Evolutionary conservation across 1,284 basidiomycete genomes (phyloP).

Genomic region (Trametes sp.): DNA sequence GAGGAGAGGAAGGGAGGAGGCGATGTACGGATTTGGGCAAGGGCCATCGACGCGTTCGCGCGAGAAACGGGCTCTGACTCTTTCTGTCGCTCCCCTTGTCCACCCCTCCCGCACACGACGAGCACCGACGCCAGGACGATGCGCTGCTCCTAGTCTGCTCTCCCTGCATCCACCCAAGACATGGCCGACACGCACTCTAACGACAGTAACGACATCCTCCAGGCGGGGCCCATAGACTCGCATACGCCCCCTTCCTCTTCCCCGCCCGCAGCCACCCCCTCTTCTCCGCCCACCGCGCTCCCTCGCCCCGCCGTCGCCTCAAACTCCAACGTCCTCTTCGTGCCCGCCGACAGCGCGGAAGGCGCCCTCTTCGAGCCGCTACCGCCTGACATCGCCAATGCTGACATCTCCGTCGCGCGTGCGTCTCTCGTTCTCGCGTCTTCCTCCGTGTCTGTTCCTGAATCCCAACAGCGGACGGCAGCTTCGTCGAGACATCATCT

Average conservation of each 20-base stretch:
- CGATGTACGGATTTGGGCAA: constrained; percentile 28
- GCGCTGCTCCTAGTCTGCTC: constrained; percentile 20
- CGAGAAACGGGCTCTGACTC: constrained; percentile 19
- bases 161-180: constrained; percentile 13
- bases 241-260: constrained; percentile 17
- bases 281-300: constrained; percentile 26
- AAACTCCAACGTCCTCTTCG: constrained; percentile 19
- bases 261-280: constrained; percentile 20
- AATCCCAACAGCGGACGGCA: constrained; percentile 55
- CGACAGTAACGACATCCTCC: constrained; percentile 26
- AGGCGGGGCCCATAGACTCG: neutral
- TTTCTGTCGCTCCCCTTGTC: constrained; percentile 27
- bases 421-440: constrained; percentile 41
- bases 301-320: constrained; percentile 25
- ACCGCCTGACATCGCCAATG: constrained; percentile 59
- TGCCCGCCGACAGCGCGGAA: constrained; percentile 19
- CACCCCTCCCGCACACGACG: constrained; percentile 15
- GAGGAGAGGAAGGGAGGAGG: neutral
- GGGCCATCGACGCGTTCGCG: constrained; percentile 22
- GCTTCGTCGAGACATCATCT: constrained; percentile 80
- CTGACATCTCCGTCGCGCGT: constrained; percentile 69
- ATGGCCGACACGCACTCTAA: constrained; percentile 30
- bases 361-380: constrained; percentile 33
- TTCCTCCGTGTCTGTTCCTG: constrained; percentile 1
- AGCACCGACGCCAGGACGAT: constrained; percentile 18